A percentile compares a stretch with the other conserved stretches of the same genome.
Conservation (phyloP, 2,329 filamentous ascomycete genomes). For the Apiospora arundinis region DNA sequence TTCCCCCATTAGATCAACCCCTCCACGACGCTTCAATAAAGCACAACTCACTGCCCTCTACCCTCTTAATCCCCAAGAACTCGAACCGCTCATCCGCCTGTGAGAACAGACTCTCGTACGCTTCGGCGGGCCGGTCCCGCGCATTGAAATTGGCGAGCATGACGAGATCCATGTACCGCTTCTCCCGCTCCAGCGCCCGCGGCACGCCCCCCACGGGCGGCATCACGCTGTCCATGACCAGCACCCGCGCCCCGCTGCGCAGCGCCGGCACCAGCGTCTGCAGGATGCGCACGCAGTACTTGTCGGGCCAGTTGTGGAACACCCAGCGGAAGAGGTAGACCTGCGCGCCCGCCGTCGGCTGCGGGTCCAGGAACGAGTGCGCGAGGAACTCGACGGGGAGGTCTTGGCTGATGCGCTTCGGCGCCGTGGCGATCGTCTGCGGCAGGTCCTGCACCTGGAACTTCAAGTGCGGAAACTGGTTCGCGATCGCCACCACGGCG, state of each 20-base stretch:
- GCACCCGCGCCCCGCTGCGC: background rate
- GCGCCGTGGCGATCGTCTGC: conserved; percentile 17
- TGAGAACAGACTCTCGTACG: conserved; percentile 25
- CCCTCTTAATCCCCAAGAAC: conserved; percentile 21
- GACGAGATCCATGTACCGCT: conserved; percentile 26
- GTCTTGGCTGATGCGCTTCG: background rate
- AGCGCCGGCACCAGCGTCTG: conserved; percentile 12
- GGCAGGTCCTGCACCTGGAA: conserved; percentile 37
- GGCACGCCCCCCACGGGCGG: conserved; percentile 6
- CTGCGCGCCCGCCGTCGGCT: background rate
- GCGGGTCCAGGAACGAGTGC: conserved; percentile 2
- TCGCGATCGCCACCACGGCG: conserved; percentile 37
- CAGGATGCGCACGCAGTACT: conserved; percentile 13
- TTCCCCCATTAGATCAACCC: background rate
- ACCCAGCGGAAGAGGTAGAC: conserved; percentile 17
- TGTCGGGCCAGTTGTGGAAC: conserved; percentile 19
- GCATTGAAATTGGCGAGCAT: conserved; percentile 28
- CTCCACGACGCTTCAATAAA: conserved; percentile 5
- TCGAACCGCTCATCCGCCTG: conserved; percentile 26
- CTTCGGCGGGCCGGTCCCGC: conserved; percentile 26
- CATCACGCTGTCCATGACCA: conserved; percentile 19
- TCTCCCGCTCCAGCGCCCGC: background rate
- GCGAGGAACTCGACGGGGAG: conserved; percentile 19
- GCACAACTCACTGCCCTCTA: conserved; percentile 17
- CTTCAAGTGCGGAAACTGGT: conserved; percentile 32